A percentile compares a stretch with the other conserved stretches of the same genome.
These are phyloP conservation scores for Ustilago nuda DNA, from an alignment of 1,284 basidiomycete genomes.

Conservation along the genomic window DNA sequence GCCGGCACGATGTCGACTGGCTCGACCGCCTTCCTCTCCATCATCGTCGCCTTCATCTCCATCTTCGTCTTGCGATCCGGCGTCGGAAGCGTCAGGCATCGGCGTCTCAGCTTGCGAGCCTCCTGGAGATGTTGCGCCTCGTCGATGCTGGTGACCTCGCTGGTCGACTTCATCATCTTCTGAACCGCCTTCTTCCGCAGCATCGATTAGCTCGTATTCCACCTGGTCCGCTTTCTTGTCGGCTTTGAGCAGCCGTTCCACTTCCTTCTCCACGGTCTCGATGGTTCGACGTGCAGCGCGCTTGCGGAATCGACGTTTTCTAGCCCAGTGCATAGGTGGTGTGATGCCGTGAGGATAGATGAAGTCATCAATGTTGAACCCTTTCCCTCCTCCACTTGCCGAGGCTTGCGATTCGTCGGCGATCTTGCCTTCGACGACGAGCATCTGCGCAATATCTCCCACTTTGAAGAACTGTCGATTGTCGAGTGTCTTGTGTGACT, in stretches of 20 bases:
- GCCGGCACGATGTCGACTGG: constrained; percentile 39
- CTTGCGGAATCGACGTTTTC: constrained; percentile 93
- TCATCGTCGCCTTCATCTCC: constrained; percentile 36
- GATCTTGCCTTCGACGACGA: constrained; percentile 62
- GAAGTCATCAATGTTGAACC: constrained; percentile 91
- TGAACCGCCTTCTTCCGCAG: constrained; percentile 61
- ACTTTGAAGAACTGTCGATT: constrained; percentile 95
- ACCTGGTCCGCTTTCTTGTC: constrained; percentile 85
- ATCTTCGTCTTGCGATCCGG: constrained; percentile 41
- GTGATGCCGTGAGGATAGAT: constrained; percentile 98
- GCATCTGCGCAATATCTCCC: constrained; percentile 87
- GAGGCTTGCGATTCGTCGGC: constrained; percentile 75
- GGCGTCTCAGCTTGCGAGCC: constrained; percentile 44
- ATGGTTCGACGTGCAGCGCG: constrained; percentile 89
- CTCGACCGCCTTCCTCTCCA: constrained; percentile 41
- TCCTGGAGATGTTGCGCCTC: constrained; percentile 58
- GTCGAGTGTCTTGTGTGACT: constrained; percentile 96
- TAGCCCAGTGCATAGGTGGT: constrained; percentile 88
- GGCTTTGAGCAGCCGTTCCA: constrained; percentile 87
- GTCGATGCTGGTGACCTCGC: constrained; percentile 23
- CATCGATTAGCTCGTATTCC: constrained; percentile 64
- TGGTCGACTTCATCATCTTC: constrained; percentile 52
- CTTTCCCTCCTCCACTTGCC: constrained; percentile 76
- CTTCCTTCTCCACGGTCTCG: constrained; percentile 95
- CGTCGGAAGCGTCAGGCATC: constrained; percentile 32